Evolutionary conservation across 2,329 filamentous ascomycete genomes (phyloP), one percentile per base, ranked within the genome.

Genomic region (Cytospora paraplurivora): DNA sequence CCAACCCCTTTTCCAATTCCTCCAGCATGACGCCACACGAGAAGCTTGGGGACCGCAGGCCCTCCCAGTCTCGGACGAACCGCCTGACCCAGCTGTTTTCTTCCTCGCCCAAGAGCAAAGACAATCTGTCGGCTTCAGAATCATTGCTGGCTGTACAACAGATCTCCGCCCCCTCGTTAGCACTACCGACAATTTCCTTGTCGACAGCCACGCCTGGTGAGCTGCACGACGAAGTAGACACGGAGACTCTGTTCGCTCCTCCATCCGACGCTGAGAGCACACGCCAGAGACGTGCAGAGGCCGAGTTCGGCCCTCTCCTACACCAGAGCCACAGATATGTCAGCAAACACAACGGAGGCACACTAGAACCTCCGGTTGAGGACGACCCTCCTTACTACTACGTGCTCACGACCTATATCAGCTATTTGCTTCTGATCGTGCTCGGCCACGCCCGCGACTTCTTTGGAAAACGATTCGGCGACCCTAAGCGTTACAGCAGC

Each of bases 331-430:
- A 99, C 77, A 85, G 91, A 73, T 97, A 97, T 79, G 88, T 91
- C 67, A 97, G 93, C 82, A 87, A 90, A 76, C 93, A 96, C 75
- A 87, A 90, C 66, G 94, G 93, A 69, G 86, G 88, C 71, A 85
- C 89, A 47, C 89, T 98, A 64, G 87, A 88, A 53, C 86, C 92
- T 44, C 93, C 94, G 6, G 81, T 98, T 65, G 92, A 97, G 74
- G 95, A 99, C 73, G 94, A 97, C 76, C 94, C 95, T 50, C 92
- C 94, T 19, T 98, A 97, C 80, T 98, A 93, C 82, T 97, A 91
- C 79, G 87, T 99, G 72, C 85, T 99, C 70, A 98, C 95, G 41
- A 99, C 95, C 72, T 99, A 99, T 82, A 92, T 99, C 77, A 97
- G 93, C 79, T 99, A 99, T 77, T 85, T 99, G 68, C 88, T 98